These are phyloP conservation scores for Zygosaccharomyces pseudobailii DNA, from an alignment of 1,139 yeast species.

Conservation along the genomic window DNA sequence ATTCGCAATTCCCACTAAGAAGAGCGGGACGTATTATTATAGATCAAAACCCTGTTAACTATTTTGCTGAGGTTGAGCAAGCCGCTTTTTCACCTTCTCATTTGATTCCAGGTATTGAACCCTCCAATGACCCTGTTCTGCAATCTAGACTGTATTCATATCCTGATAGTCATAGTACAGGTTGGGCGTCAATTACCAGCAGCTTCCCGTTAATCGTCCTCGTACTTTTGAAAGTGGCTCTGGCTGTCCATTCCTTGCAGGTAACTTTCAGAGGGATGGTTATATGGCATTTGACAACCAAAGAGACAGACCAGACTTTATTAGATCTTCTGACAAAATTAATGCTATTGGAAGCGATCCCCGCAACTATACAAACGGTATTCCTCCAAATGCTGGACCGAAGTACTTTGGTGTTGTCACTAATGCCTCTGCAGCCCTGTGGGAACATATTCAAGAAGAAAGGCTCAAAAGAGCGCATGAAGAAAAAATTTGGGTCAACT, in stretches of 20 bases:
- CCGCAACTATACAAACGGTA: too few relatives aligned
- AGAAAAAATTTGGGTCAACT: slow-evolving; percentile 36
- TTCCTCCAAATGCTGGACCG: too few relatives aligned
- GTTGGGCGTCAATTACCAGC: slow-evolving; percentile 53
- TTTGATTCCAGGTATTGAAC: slow-evolving; percentile 70
- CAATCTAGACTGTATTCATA: slow-evolving; percentile 82
- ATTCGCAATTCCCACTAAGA: slow-evolving; percentile 50
- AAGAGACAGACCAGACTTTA: slow-evolving; percentile 36
- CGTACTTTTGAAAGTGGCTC: slow-evolving; percentile 29
- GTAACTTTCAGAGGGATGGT: slow-evolving; percentile 44
- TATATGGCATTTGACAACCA: slow-evolving; percentile 26
- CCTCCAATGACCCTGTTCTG: slow-evolving; percentile 82
- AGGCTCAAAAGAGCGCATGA: slow-evolving; percentile 30
- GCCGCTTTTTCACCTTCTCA: slow-evolving; percentile 71
- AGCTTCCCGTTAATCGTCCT: slow-evolving; percentile 58
- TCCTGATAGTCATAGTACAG: slow-evolving; percentile 71
- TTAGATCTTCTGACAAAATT: slow-evolving; percentile 15
- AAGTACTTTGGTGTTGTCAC: too few relatives aligned
- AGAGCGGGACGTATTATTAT: slow-evolving; percentile 49
- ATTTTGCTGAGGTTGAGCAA: slow-evolving; percentile 54
- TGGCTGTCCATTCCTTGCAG: slow-evolving; percentile 32
- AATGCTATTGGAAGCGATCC: too few relatives aligned
- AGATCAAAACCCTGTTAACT: slow-evolving; percentile 50
- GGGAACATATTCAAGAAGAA: not conserved
- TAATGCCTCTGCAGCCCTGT: too few relatives aligned